phyloP scores from a whole-genome alignment of 2,329 filamentous ascomycete species.

The Penicillium palitans region DNA sequence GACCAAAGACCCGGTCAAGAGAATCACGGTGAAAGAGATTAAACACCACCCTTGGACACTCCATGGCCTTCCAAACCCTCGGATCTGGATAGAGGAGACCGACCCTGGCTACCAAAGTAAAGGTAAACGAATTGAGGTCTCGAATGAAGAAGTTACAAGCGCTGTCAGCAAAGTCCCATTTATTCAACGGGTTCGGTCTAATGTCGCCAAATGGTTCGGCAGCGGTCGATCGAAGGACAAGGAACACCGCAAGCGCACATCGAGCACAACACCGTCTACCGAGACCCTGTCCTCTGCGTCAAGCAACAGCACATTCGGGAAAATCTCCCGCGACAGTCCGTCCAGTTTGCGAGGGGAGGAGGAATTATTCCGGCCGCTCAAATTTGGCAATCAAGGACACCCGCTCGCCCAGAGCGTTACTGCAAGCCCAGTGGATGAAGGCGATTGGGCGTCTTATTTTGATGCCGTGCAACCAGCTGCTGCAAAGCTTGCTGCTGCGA shows the following conservation, averaged over 20 bases:
- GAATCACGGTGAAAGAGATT: constrained; percentile 86
- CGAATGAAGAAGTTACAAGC: constrained; percentile 82
- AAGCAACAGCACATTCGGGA: constrained; percentile 57
- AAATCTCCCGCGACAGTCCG: constrained; percentile 51
- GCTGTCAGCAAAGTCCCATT: constrained; percentile 89
- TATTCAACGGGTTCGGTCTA: constrained; percentile 79
- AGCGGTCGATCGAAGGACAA: constrained; percentile 43
- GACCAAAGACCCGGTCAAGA: constrained; percentile 82
- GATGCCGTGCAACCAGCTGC: constrained; percentile 15
- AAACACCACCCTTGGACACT: constrained; percentile 94
- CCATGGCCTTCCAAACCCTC: constrained; percentile 70
- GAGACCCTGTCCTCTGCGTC: constrained; percentile 57
- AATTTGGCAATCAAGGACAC: constrained; percentile 58
- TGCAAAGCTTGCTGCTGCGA: constrained; percentile 11
- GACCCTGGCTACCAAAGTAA: constrained; percentile 76
- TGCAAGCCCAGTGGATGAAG: constrained; percentile 61
- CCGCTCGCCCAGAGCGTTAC: constrained; percentile 73
- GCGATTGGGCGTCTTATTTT: constrained; percentile 42
- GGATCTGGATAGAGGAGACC: constrained; percentile 88
- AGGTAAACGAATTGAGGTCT: constrained; percentile 86
- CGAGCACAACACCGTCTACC: constrained; percentile 52
- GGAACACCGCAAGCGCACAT: constrained; percentile 53
- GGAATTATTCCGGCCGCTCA: constrained; percentile 53
- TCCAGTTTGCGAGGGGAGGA: constrained; percentile 62
- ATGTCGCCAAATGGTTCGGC: constrained; percentile 65